Base-by-base conservation (phyloP, 2,329 filamentous ascomycete genomes). In the Fusarium lyarnte region DNA sequence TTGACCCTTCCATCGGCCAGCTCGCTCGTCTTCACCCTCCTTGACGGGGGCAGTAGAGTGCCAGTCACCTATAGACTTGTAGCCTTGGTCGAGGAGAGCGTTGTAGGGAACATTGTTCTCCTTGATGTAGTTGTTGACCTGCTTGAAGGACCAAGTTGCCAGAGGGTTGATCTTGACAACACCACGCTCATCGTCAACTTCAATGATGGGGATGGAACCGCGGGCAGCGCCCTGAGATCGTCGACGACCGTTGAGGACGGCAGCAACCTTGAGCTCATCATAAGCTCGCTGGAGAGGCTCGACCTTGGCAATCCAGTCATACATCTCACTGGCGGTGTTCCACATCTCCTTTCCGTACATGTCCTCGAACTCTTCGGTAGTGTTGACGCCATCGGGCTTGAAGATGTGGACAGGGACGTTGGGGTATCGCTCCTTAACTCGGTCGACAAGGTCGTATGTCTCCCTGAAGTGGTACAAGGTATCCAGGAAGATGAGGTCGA, bases 31-130 rank as follows among this genome's bases (percentile, higher is more conserved):
- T 84, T 99, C 96, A 74, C 93, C 93, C 66, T 95, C 94, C 72
- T 88, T 90, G 69, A 98, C 94, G 17, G 96, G 95, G 76, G 90
- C 92, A 8, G 96, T 99, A 55, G 94, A 97, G 87, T 99, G 96
- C 94, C 95, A 98, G 87, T 99, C 96, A 70, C 96, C 96, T 71
- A 99, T 88, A 74, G 94, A 97, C 88, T 98, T 98, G 88, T 99
- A 99, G n/a, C 96, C 96, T 66, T 87, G 88, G 84, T 98, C 94
- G 51, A 99, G 89, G 35, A 99, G 89, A 70, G 89, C 91, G 81
- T 99, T 99, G 87, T 97, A 98, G 0, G 96, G 96, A 8, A 99
- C 94, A 69, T 94, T 84, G 86, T 98, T 89, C 78, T 93, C 91
- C 77, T 91, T 89, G 84, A 98, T 90, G 84, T 99, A 99, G 43